Base-by-base conservation (phyloP, 805 yeast species). In the Candida peoriensis region DNA sequence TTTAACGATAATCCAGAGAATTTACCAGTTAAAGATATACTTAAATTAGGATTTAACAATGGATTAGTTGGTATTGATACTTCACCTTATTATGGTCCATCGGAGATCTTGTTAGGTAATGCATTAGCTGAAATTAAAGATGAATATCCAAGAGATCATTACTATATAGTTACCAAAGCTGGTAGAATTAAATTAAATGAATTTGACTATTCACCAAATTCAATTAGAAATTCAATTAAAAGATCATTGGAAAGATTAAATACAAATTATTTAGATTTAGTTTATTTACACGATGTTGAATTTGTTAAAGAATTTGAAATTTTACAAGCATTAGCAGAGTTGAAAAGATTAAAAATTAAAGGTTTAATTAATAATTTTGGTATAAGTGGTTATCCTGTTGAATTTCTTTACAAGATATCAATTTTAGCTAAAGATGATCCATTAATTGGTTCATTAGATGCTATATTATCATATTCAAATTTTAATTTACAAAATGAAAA, bases 31-130 rank as follows among this genome's bases (percentile, higher is more conserved):
- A 63, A 60, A 9, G 76, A 73, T 1, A 71, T 89, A 32, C 46
- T 89, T 15, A 53, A 62, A 31, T 48, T 56, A 11, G 93, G 89
- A 0, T 79, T 89, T 48, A 59, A 64, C 15, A 52, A 66, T 18
- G 96, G 96, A 0, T 63, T 86, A 40, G 71, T 68, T 30, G 93
- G 95, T 2, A 66, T 89, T 24, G 97, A 89, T 53, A 87, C 97
- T 0, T 84, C 96, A 0, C 96, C 97, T 4, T 88, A 85, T 60
- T 89, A 89, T 54, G 97, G 97, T 0, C 86, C 86, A 0, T 83
- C 95, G 5, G 97, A 89, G 52, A 66, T 60, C 14, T 44, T 89
- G 11, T 54, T 85, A 6, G 97, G 97, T 2, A 41, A 66, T 12
- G 90, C 88, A 0, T 60, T 89, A 44, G 55, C 58, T 17, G 44